Conservation (phyloP, 2,329 filamentous ascomycete genomes). For the Colletotrichum melonis region DNA sequence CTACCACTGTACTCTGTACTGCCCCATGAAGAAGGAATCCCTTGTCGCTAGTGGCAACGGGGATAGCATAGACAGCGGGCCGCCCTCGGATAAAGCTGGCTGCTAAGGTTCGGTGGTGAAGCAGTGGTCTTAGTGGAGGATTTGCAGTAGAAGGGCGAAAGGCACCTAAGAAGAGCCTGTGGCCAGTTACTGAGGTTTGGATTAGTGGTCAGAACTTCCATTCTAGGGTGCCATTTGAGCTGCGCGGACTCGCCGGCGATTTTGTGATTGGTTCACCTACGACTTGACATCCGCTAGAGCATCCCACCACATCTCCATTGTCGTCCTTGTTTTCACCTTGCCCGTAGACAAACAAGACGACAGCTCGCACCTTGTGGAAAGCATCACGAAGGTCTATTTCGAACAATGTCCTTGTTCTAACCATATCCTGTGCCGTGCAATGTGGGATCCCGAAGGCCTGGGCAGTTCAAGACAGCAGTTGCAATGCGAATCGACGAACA, state of each 20-base stretch:
- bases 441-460: background rate
- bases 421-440: background rate
- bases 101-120: constrained; percentile 3
- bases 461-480: background rate
- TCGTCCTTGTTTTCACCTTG: background rate
- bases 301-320: background rate
- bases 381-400: background rate
- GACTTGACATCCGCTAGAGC: constrained; percentile 8
- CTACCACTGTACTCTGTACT: background rate
- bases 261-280: constrained; percentile 24
- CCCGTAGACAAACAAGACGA: background rate
- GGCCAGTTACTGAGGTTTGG: background rate
- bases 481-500: background rate
- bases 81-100: constrained; percentile 13
- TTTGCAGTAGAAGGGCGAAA: background rate
- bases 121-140: background rate
- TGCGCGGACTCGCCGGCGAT: constrained; percentile 10
- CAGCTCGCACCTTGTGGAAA: background rate
- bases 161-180: background rate
- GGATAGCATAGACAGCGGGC: background rate
- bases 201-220: background rate
- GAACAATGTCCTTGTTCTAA: background rate
- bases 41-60: constrained; percentile 10
- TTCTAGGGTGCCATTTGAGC: background rate
- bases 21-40: background rate